phyloP scores from a whole-genome alignment of 192 early-diverging fungal species.

The Pecoramyces ruminantium region DNA sequence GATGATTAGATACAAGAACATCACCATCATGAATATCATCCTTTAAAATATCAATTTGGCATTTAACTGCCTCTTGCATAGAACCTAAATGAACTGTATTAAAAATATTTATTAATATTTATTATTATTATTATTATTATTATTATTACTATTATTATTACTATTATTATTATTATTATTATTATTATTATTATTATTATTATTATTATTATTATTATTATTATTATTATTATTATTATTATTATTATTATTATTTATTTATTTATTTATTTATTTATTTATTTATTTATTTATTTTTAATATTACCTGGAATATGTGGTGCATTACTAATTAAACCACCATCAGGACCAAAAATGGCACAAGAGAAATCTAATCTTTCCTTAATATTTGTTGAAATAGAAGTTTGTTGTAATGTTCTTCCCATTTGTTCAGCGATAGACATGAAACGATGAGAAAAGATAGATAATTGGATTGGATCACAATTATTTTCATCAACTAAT shows the following conservation, averaged over 20 bases:
- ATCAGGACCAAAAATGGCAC: slow-evolving; percentile 63
- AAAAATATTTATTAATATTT: too few species aligned
- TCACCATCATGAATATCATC: slow-evolving; percentile 67
- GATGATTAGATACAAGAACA: slow-evolving; percentile 90
- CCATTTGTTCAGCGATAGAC: slow-evolving; percentile 97
- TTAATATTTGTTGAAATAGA: slow-evolving; percentile 94
- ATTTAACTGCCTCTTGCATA: slow-evolving; percentile 82
- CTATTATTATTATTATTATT: too few species aligned
- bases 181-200: too few species aligned
- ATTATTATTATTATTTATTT: neutral
- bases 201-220: too few species aligned
- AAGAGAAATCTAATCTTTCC: slow-evolving; percentile 92
- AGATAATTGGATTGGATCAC: slow-evolving; percentile 78
- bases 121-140: too few species aligned
- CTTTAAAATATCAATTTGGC: slow-evolving; percentile 65
- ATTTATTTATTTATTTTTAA: neutral
- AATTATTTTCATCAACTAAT: slow-evolving; percentile 15
- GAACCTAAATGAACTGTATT: slow-evolving; percentile 88
- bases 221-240: too few species aligned
- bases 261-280: neutral
- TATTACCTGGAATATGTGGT: neutral
- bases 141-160: too few species aligned
- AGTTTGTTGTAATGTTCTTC: slow-evolving; percentile 82
- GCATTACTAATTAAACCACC: slow-evolving; percentile 5
- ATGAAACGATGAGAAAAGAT: slow-evolving; percentile 95